Conservation (phyloP, 768 basidiomycete species). For the Mycena vitilis region DNA sequence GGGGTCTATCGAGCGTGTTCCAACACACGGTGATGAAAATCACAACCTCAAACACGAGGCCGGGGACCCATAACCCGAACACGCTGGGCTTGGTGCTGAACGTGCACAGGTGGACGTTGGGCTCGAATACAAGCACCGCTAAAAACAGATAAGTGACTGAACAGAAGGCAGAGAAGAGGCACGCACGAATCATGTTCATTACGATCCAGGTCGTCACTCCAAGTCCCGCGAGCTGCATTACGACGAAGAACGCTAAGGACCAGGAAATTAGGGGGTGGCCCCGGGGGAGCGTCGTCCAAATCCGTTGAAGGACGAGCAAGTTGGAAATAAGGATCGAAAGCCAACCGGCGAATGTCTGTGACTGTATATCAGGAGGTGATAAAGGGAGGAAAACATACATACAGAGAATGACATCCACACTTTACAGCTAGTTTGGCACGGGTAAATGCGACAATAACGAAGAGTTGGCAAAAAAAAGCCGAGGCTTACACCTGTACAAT, state of each 20-base stretch:
- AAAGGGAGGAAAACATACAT: background rate
- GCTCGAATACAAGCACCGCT: constrained; percentile 23
- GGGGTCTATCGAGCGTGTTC: constrained; percentile 45
- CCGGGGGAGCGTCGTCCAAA: constrained; percentile 47
- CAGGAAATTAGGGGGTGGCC: constrained; percentile 35
- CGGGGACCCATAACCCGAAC: constrained; percentile 44
- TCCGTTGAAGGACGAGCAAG: constrained; percentile 45
- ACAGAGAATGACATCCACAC: constrained; percentile 13
- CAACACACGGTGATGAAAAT: constrained; percentile 43
- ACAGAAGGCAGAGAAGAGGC: background rate
- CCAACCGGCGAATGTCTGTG: constrained; percentile 20
- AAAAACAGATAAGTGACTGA: background rate
- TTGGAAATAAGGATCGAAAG: constrained; percentile 26
- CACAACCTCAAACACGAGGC: constrained; percentile 45
- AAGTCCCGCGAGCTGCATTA: constrained; percentile 39
- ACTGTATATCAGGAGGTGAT: constrained; percentile 28
- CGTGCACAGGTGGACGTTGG: constrained; percentile 35
- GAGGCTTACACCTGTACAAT: constrained; percentile 13
- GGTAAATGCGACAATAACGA: too few species aligned
- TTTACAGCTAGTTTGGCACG: constrained; percentile 15
- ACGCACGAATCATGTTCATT: constrained; percentile 39
- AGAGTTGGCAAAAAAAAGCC: too few species aligned
- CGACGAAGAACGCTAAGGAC: constrained; percentile 40
- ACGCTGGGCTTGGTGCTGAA: constrained; percentile 38
- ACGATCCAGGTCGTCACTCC: constrained; percentile 37